Conservation (phyloP, 805 yeast species). For the Yamadazyma olivae region DNA sequence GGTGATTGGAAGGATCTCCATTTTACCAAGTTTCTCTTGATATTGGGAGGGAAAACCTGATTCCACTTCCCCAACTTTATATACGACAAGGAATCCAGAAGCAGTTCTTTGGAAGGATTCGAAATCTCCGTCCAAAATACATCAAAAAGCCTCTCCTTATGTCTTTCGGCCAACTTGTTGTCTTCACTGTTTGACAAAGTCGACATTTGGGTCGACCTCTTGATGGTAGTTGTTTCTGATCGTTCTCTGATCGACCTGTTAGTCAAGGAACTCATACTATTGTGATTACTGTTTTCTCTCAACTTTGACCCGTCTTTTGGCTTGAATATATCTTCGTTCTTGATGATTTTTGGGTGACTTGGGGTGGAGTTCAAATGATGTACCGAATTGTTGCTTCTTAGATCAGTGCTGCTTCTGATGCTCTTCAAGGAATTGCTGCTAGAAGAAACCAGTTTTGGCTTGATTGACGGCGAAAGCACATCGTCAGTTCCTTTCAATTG, state of each 20-base stretch:
- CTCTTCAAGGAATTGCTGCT: constrained; percentile 7
- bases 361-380: background rate
- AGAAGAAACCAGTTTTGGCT: constrained; percentile 3
- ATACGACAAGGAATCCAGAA: constrained; percentile 51
- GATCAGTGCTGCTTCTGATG: background rate
- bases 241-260: constrained; percentile 7
- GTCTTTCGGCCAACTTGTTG: background rate
- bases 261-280: constrained; percentile 1
- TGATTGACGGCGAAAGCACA: constrained; percentile 3
- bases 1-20: constrained; percentile 96
- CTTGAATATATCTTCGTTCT: constrained; percentile 10
- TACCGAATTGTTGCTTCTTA: constrained; percentile 1
- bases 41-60: constrained; percentile 77
- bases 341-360: constrained; percentile 7
- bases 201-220: constrained; percentile 6
- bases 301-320: constrained; percentile 3
- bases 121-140: constrained; percentile 33
- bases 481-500: constrained; percentile 22
- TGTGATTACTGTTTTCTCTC: constrained; percentile 4
- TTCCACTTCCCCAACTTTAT: constrained; percentile 85
- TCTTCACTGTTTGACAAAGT: constrained; percentile 4
- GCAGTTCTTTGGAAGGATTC: constrained; percentile 74
- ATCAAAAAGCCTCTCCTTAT: background rate
- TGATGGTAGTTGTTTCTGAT: constrained; percentile 9
- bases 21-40: constrained; percentile 66